These are phyloP conservation scores for Parafenestella ontariensis DNA, from an alignment of 2,329 filamentous ascomycete species.

Conservation along the genomic window DNA sequence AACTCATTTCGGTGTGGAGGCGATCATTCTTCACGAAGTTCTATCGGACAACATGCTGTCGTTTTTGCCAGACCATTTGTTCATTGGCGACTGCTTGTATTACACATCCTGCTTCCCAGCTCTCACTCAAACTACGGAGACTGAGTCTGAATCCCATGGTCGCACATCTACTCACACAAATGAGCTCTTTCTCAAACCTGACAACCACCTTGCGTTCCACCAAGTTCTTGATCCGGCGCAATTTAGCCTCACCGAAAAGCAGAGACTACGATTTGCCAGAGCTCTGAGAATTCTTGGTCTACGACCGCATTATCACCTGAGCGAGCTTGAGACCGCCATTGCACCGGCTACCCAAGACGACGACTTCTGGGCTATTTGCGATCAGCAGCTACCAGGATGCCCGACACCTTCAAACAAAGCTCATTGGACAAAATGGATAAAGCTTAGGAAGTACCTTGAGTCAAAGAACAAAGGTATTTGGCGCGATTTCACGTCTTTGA, in stretches of 20 bases:
- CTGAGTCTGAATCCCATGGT: background rate
- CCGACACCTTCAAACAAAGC: background rate
- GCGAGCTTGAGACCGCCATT: constrained; percentile 3
- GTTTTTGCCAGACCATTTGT: background rate
- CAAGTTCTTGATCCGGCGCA: background rate
- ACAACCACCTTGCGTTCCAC: background rate
- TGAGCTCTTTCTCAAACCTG: background rate
- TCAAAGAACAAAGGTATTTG: constrained; percentile 1
- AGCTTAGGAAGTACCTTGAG: background rate
- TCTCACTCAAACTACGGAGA: background rate
- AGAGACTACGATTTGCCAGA: constrained; percentile 4
- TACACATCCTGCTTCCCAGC: constrained; percentile 4
- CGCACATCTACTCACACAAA: background rate
- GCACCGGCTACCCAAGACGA: background rate
- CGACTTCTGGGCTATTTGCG: background rate
- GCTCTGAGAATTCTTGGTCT: constrained; percentile 5
- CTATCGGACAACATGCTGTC: background rate
- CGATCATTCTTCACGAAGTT: constrained; percentile 8
- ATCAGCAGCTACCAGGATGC: background rate
- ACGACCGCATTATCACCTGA: constrained; percentile 1
- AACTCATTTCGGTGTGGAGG: constrained; percentile 8
- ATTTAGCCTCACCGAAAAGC: background rate
- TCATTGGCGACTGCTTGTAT: background rate
- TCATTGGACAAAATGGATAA: background rate
- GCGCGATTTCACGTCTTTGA: background rate